A percentile compares a stretch with the other conserved stretches of the same genome.
Conservation (phyloP, 192 early-diverging fungal species). For the Backusella westeae region DNA sequence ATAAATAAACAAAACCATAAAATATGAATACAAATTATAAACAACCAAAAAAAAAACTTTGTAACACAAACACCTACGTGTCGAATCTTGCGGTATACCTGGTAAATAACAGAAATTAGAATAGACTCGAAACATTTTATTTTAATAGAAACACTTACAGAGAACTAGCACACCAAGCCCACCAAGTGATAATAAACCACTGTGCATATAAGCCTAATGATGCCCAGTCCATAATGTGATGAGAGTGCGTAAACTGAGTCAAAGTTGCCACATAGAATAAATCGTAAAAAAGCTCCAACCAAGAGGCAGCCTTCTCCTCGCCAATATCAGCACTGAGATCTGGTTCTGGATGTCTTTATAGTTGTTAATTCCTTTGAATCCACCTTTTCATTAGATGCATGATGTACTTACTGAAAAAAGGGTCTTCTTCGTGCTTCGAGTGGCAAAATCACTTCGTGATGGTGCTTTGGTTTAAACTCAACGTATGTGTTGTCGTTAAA, state of each 20-base stretch:
- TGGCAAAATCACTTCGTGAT: conserved; percentile 1
- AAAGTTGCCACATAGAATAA: conserved; percentile 49
- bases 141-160: conserved; percentile 28
- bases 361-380: background rate
- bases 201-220: conserved; percentile 41
- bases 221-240: conserved; percentile 39
- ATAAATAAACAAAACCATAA: conserved; percentile 14
- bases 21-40: conserved; percentile 15
- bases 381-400: background rate
- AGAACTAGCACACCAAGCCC: conserved; percentile 46
- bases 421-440: conserved; percentile 22
- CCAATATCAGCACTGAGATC: conserved; percentile 42
- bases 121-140: background rate
- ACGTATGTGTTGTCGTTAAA: conserved; percentile 32
- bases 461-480: conserved; percentile 29
- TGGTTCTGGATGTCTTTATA: conserved; percentile 25
- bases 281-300: conserved; percentile 49
- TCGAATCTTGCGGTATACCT: conserved; percentile 38
- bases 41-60: conserved; percentile 7
- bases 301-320: conserved; percentile 33
- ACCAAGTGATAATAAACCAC: conserved; percentile 55
- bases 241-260: conserved; percentile 46
- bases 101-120: background rate
- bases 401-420: conserved; percentile 22
- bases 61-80: conserved; percentile 30